phyloP scores from a whole-genome alignment of 2,329 filamentous ascomycete genomes.

The Alternaria brassicicola region DNA sequence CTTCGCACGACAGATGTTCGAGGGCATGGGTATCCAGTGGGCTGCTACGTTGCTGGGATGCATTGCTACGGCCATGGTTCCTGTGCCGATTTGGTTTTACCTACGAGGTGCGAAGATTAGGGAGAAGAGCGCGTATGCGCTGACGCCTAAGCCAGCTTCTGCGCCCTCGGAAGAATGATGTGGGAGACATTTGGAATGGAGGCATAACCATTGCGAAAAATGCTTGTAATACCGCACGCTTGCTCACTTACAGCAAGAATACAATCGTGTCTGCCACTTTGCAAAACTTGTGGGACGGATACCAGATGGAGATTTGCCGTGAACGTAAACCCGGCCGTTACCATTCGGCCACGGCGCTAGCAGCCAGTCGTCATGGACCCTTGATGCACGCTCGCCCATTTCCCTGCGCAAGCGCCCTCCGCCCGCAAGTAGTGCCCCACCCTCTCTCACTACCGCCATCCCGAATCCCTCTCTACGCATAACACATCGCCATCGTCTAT shows the following conservation, averaged over 20 bases:
- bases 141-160: slow-evolving; percentile 34
- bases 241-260: background rate
- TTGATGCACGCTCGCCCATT: background rate
- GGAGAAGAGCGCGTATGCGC: slow-evolving; percentile 52
- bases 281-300: background rate
- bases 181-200: too few relatives aligned
- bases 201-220: fast-evolving
- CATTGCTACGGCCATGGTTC: slow-evolving; percentile 52
- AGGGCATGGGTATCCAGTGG: slow-evolving; percentile 59
- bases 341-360: background rate
- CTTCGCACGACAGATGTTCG: slow-evolving; percentile 62
- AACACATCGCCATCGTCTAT: background rate
- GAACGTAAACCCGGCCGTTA: background rate
- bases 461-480: background rate
- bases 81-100: slow-evolving; percentile 55
- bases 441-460: background rate
- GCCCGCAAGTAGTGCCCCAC: background rate
- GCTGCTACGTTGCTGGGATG: slow-evolving; percentile 54
- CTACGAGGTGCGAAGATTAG: slow-evolving; percentile 53
- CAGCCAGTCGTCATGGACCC: background rate
- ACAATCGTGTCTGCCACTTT: fast-evolving
- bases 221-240: too few relatives aligned
- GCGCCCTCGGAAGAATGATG: slow-evolving; percentile 6
- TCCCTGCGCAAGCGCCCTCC: slow-evolving; percentile 8
- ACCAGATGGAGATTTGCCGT: background rate